Evolutionary conservation across 345 rosid genomes (phyloP).

Genomic region (Pistacia atlantica): DNA sequence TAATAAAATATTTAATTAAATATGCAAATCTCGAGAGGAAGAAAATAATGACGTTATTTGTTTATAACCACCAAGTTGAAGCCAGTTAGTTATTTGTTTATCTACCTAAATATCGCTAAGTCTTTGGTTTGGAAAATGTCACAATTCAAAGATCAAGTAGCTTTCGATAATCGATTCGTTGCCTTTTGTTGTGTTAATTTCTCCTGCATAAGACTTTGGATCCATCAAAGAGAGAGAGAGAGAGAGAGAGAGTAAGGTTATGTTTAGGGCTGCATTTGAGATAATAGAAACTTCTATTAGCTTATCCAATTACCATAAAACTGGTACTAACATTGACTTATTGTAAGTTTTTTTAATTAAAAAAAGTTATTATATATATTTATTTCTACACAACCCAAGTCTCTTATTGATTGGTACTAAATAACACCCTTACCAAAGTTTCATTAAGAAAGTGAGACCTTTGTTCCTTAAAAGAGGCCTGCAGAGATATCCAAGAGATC

Average conservation of each 20-base stretch:
- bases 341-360: slow-evolving; percentile 14
- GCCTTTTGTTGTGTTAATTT: slow-evolving; percentile 2
- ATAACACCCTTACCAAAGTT: slow-evolving; percentile 9
- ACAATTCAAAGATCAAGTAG: slow-evolving; percentile 26
- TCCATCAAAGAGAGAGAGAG: slow-evolving; percentile 19
- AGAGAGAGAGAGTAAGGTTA: slow-evolving; percentile 9
- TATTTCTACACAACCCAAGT: slow-evolving; percentile 7
- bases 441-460: slow-evolving; percentile 22
- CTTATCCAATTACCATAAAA: slow-evolving; percentile 27
- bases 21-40: no score
- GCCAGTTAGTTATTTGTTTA: slow-evolving; percentile 34
- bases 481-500: slow-evolving; percentile 23
- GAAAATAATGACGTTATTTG: no score
- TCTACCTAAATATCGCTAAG: slow-evolving; percentile 23
- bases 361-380: neutral
- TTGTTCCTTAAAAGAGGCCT: slow-evolving; percentile 20
- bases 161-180: slow-evolving; percentile 17
- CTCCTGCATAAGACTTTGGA: slow-evolving; percentile 35
- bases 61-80: slow-evolving; percentile 23
- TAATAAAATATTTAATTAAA: no score
- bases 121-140: slow-evolving; percentile 56
- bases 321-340: slow-evolving; percentile 43
- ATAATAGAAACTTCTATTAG: slow-evolving; percentile 35
- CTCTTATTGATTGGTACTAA: slow-evolving; percentile 28
- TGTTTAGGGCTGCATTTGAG: neutral